Evolutionary conservation across 495 filamentous ascomycete species (phyloP).

Genomic region (Daldinia loculata): DNA sequence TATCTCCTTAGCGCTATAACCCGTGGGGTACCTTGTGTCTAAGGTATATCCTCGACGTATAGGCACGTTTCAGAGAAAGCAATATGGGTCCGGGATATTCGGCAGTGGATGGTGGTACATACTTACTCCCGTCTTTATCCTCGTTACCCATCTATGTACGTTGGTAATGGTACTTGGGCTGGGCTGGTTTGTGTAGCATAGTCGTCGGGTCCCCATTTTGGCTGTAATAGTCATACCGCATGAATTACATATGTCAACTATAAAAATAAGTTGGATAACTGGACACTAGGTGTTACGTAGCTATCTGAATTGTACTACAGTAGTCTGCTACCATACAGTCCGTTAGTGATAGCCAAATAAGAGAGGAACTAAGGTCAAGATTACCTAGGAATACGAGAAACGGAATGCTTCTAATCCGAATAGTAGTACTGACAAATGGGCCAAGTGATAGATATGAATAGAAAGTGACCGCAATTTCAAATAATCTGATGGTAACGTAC

Average conservation of each 20-base stretch:
- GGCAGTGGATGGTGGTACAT: constrained; percentile 17
- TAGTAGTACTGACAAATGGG: constrained; percentile 11
- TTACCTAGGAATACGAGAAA: constrained; percentile 8
- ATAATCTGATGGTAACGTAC: constrained; percentile 2
- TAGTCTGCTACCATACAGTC: neutral
- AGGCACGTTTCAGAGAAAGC: constrained; percentile 8
- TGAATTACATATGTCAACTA: neutral
- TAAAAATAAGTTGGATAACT: neutral
- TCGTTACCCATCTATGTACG: constrained; percentile 5
- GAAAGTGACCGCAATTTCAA: constrained; percentile 9
- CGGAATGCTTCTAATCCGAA: neutral
- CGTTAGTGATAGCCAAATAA: constrained; percentile 4
- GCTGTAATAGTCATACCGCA: neutral
- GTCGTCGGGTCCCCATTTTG: constrained; percentile 16
- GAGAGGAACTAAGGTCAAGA: constrained; percentile 3
- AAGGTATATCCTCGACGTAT: neutral
- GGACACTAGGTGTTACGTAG: neutral
- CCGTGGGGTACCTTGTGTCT: neutral
- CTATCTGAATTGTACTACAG: neutral
- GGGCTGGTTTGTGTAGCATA: constrained; percentile 5
- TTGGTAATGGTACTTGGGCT: neutral
- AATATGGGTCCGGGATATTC: constrained; percentile 11
- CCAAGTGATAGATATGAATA: constrained; percentile 19
- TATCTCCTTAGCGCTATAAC: neutral
- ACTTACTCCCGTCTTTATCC: constrained; percentile 9